Evolutionary conservation across 805 yeast genomes (phyloP).

Genomic region (Isabelozyma pseudorhagii): DNA sequence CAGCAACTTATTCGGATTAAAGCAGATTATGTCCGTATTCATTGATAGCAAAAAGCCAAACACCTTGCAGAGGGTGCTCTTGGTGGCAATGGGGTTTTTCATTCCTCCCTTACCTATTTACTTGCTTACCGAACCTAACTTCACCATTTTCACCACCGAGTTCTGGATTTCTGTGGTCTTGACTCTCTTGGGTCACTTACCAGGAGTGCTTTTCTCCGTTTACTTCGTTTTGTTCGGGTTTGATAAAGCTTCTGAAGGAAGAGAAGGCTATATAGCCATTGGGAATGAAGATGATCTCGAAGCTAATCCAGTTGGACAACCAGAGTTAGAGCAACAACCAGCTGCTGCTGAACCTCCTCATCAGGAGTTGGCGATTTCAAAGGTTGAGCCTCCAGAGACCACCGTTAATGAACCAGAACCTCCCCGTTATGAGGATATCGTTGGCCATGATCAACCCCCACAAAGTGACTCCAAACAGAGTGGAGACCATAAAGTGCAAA

Average conservation of each 20-base stretch:
- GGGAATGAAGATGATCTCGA: conserved; percentile 16
- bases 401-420: conserved; percentile 7
- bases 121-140: conserved; percentile 22
- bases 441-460: conserved; percentile 5
- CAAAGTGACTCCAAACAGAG: conserved; percentile 7
- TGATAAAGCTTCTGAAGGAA: background rate
- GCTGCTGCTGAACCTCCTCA: background rate
- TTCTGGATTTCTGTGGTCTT: conserved; percentile 28
- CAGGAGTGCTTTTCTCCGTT: conserved; percentile 30
- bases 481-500: conserved; percentile 33
- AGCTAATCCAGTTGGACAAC: background rate
- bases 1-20: too few species aligned
- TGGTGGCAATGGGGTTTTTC: conserved; percentile 28
- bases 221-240: conserved; percentile 14
- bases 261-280: conserved; percentile 18
- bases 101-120: conserved; percentile 40
- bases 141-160: conserved; percentile 31
- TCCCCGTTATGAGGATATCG: conserved; percentile 25
- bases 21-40: background rate
- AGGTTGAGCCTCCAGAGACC: background rate
- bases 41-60: background rate
- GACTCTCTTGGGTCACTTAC: conserved; percentile 30
- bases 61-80: conserved; percentile 16
- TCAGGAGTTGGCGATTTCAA: background rate
- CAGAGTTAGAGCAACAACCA: background rate